phyloP scores from a whole-genome alignment of 805 yeast genomes.

The Osmozyma mogii region DNA sequence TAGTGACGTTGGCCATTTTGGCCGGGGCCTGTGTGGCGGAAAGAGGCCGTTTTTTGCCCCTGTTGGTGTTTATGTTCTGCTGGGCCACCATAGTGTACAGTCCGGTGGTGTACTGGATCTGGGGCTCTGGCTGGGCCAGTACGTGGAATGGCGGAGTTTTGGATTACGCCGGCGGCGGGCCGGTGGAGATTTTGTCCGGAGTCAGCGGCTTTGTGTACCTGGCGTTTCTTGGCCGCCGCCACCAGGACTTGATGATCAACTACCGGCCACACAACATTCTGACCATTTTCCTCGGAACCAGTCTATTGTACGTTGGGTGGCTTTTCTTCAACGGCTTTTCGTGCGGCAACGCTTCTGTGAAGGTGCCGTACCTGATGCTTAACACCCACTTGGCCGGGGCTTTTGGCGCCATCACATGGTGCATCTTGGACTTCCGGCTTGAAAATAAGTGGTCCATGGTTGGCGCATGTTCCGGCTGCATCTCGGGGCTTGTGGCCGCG shows the following conservation, averaged over 20 bases:
- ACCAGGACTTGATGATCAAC: constrained; percentile 68
- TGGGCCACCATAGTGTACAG: constrained; percentile 93
- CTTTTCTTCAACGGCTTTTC: constrained; percentile 91
- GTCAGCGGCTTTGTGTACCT: constrained; percentile 83
- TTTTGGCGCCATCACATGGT: constrained; percentile 89
- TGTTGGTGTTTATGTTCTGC: constrained; percentile 69
- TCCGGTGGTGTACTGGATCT: constrained; percentile 93
- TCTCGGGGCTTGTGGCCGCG: constrained; percentile 94
- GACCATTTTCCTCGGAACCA: constrained; percentile 81
- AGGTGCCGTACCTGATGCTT: constrained; percentile 84
- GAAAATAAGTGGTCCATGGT: constrained; percentile 92
- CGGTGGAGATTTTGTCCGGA: constrained; percentile 90
- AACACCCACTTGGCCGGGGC: constrained; percentile 87
- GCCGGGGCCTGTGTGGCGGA: constrained; percentile 87
- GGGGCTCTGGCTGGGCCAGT: constrained; percentile 95
- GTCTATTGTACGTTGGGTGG: constrained; percentile 92
- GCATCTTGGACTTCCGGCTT: constrained; percentile 77
- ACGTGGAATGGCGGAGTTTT: constrained; percentile 72
- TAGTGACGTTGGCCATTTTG: constrained; percentile 86
- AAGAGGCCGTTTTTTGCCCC: constrained; percentile 83
- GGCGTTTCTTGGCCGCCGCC: constrained; percentile 72
- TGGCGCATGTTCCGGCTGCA: constrained; percentile 90
- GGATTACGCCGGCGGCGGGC: constrained; percentile 98
- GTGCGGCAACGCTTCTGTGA: constrained; percentile 70
- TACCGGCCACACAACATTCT: constrained; percentile 94